A percentile compares a stretch with the other conserved stretches of the same genome.
These are phyloP conservation scores for Calvatia gigantea DNA, from an alignment of 768 basidiomycete genomes.

Conservation along the genomic window DNA sequence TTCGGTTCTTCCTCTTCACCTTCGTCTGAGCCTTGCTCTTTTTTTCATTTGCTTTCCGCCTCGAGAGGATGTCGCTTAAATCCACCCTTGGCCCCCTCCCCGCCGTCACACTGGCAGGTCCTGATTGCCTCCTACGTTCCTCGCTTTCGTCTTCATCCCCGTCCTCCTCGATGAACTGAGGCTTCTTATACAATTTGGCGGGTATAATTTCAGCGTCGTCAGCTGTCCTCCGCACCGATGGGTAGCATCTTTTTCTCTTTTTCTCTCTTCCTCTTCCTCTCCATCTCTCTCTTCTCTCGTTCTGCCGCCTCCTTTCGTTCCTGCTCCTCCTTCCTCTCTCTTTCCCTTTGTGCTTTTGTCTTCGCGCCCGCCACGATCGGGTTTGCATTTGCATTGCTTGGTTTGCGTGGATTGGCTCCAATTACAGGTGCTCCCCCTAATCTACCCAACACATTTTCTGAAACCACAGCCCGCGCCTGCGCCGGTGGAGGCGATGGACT, in stretches of 20 bases:
- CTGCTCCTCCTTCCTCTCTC: neutral
- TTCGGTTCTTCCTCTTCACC: slow-evolving; percentile 22
- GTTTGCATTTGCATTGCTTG: neutral
- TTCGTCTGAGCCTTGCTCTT: slow-evolving; percentile 21
- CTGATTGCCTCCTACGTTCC: neutral
- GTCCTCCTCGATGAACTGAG: neutral
- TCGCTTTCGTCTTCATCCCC: neutral
- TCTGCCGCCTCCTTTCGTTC: slow-evolving; percentile 3
- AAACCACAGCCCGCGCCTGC: neutral
- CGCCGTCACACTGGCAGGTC: neutral
- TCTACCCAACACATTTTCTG: neutral
- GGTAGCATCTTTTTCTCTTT: slow-evolving; percentile 15
- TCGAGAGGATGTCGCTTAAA: neutral
- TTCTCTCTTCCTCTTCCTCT: neutral
- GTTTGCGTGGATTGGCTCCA: no score
- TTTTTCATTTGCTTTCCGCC: neutral
- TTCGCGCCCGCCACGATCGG: neutral
- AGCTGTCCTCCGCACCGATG: slow-evolving; percentile 10
- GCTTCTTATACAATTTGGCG: neutral
- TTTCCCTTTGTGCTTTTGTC: neutral
- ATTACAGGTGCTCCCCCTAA: no score
- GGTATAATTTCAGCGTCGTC: slow-evolving; percentile 10
- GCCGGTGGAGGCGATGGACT: neutral
- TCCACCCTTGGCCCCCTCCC: neutral
- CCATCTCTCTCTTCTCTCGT: neutral